These are phyloP conservation scores for Agastache rugosa DNA, from an alignment of 257 asterid species.

Conservation along the genomic window DNA sequence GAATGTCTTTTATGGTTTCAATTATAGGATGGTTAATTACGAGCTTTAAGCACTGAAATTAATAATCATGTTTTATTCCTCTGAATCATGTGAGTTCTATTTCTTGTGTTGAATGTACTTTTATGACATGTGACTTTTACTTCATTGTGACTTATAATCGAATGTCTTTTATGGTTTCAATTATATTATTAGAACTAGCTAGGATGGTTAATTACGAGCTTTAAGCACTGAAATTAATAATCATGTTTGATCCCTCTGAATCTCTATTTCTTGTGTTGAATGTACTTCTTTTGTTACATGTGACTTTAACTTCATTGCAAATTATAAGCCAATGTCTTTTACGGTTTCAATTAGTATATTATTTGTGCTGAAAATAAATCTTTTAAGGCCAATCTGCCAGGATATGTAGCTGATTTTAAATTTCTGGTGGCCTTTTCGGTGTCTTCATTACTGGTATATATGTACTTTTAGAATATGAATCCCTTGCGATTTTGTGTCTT, in stretches of 20 bases:
- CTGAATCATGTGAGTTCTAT: not conserved
- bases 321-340: not conserved
- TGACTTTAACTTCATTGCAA: not conserved
- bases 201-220: not conserved
- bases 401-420: not conserved
- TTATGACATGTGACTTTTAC: not conserved
- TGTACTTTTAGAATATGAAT: conserved; percentile 4
- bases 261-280: conserved; percentile 5
- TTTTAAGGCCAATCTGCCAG: not conserved
- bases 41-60: conserved; percentile 2
- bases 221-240: not conserved
- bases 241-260: not conserved
- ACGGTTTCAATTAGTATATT: not conserved
- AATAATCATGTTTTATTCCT: not conserved
- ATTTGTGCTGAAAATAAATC: not conserved
- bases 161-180: not conserved
- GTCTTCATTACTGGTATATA: not conserved
- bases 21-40: not conserved
- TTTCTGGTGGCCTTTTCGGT: not conserved
- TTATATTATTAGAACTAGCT: not conserved
- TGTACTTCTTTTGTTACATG: not conserved
- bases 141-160: not conserved
- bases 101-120: not conserved
- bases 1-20: not conserved
- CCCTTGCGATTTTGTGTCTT: conserved; percentile 12